Conservation (phyloP, 305 asterid species). For the Fraxinus paxiana region DNA sequence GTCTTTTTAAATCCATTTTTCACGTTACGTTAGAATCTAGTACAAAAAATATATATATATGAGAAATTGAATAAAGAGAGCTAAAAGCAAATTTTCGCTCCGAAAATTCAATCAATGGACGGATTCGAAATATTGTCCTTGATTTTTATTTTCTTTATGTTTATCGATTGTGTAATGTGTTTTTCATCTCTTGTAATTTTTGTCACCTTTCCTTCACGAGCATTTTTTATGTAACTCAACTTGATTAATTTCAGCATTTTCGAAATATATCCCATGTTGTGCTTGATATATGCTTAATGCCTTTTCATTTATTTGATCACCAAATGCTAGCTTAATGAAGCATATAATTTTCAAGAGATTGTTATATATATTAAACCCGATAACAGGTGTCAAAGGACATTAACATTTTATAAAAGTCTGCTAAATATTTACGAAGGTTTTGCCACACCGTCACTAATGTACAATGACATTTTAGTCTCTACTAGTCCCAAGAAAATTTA, state of each 20-base stretch:
- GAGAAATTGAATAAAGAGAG: neutral
- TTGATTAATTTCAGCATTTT: neutral
- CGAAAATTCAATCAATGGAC: neutral
- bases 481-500: too few relatives aligned
- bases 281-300: neutral
- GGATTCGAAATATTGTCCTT: neutral
- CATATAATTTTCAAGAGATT: neutral
- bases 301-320: neutral
- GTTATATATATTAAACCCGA: too few relatives aligned
- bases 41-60: too few relatives aligned
- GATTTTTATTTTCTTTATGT: neutral
- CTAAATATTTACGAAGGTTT: too few relatives aligned
- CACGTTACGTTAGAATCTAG: neutral
- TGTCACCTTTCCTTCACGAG: neutral
- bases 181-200: too few relatives aligned
- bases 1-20: neutral
- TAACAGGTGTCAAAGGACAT: too few relatives aligned
- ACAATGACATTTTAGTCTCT: too few relatives aligned
- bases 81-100: neutral
- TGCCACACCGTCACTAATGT: too few relatives aligned
- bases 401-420: too few relatives aligned
- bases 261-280: neutral
- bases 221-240: neutral
- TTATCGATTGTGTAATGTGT: neutral
- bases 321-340: neutral